Percentiles rank a stretch among this genome's conserved stretches.
Conservation (phyloP, 805 yeast genomes). For the Candida lessepsii region DNA sequence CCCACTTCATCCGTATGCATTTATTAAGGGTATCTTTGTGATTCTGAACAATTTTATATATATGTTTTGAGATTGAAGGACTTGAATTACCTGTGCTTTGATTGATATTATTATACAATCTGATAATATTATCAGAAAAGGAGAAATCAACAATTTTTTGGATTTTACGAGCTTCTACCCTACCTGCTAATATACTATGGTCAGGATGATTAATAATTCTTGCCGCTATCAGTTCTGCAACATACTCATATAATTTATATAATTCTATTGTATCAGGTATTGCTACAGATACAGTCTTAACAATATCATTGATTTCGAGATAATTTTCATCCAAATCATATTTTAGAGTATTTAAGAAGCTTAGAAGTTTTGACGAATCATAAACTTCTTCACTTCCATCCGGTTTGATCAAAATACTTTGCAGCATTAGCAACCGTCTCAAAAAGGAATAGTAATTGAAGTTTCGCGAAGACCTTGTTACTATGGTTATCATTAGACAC, state of each 20-base stretch:
- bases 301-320: slow-evolving; percentile 17
- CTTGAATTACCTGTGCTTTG: slow-evolving; percentile 32
- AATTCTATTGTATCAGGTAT: slow-evolving; percentile 19
- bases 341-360: slow-evolving; percentile 12
- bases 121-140: slow-evolving; percentile 26
- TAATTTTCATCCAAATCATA: slow-evolving; percentile 16
- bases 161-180: slow-evolving; percentile 32
- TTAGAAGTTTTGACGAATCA: slow-evolving; percentile 12
- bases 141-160: slow-evolving; percentile 18
- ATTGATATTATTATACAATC: slow-evolving; percentile 17
- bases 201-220: slow-evolving; percentile 35
- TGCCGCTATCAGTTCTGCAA: slow-evolving; percentile 35
- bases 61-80: slow-evolving; percentile 62
- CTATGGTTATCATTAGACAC: background rate
- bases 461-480: background rate
- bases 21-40: slow-evolving; percentile 67
- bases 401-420: slow-evolving; percentile 2
- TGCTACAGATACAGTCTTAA: slow-evolving; percentile 17
- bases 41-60: slow-evolving; percentile 59
- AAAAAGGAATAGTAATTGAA: slow-evolving; percentile 3
- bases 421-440: background rate
- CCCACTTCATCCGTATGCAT: slow-evolving; percentile 43
- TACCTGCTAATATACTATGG: slow-evolving; percentile 35
- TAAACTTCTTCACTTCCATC: slow-evolving; percentile 13
- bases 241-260: slow-evolving; percentile 26